phyloP scores from a whole-genome alignment of 2,329 filamentous ascomycete genomes.

The Setomelanomma holmii region DNA sequence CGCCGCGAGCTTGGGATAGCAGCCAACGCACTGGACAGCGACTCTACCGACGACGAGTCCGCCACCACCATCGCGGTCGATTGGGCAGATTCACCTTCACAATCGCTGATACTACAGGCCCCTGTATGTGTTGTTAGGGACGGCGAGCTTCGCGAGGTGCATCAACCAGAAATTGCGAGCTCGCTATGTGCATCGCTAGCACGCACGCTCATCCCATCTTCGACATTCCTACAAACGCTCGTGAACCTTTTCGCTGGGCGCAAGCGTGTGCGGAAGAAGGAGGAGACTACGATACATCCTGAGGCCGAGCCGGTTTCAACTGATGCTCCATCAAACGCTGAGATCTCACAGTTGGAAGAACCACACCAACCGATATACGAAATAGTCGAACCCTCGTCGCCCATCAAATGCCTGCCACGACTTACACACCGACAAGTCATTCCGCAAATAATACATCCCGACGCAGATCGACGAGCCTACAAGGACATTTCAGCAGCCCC shows the following conservation, averaged over 20 bases:
- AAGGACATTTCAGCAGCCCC: constrained; percentile 4
- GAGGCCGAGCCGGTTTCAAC: background rate
- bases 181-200: background rate
- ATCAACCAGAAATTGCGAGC: background rate
- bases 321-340: background rate
- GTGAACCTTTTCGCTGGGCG: constrained; percentile 19
- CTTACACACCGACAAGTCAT: constrained; percentile 7
- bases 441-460: background rate
- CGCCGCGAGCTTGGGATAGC: constrained; percentile 6
- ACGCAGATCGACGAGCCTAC: background rate
- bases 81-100: background rate
- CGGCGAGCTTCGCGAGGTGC: background rate
- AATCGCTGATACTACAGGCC: background rate
- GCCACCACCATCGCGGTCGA: background rate
- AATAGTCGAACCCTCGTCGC: background rate
- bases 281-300: background rate
- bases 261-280: background rate
- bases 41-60: background rate
- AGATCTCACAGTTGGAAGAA: background rate
- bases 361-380: background rate
- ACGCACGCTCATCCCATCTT: background rate
- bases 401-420: background rate
- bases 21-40: background rate
- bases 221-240: constrained; percentile 7
- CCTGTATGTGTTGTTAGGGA: background rate